Evolutionary conservation across 768 basidiomycete genomes (phyloP).

Genomic region (Dacryopinax spathularia): DNA sequence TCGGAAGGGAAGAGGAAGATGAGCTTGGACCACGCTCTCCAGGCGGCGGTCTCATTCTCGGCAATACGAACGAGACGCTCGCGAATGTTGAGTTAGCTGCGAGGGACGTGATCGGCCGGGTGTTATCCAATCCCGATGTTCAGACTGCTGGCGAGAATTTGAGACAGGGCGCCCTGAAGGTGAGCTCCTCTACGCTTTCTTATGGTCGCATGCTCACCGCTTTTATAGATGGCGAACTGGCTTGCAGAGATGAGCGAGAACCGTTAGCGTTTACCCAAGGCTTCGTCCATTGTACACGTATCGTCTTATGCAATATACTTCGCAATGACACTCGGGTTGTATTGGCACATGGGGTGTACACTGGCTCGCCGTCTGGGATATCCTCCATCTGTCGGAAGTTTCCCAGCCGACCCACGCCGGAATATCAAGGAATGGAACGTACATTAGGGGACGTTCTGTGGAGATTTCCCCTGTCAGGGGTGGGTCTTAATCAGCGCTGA

Average conservation of each 20-base stretch:
- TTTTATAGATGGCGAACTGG: background rate
- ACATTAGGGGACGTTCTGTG: too few species aligned
- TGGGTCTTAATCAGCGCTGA: background rate
- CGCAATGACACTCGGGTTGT: too few species aligned
- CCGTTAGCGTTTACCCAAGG: background rate
- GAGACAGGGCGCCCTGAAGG: slow-evolving; percentile 68
- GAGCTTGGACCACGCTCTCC: slow-evolving; percentile 24
- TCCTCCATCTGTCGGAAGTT: too few species aligned
- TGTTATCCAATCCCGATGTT: slow-evolving; percentile 75
- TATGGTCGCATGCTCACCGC: background rate
- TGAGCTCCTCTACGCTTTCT: slow-evolving; percentile 23
- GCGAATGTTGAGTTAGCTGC: slow-evolving; percentile 52
- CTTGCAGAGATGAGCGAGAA: background rate
- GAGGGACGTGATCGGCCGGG: slow-evolving; percentile 55
- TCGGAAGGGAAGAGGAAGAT: slow-evolving; percentile 66
- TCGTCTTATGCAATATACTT: background rate
- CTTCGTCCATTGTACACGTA: background rate
- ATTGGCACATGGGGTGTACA: too few species aligned
- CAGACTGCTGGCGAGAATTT: slow-evolving; percentile 73
- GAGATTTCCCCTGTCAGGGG: too few species aligned
- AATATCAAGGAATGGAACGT: too few species aligned
- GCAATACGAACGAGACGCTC: slow-evolving; percentile 33
- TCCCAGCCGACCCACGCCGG: too few species aligned
- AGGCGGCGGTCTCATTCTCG: slow-evolving; percentile 28
- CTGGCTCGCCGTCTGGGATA: too few species aligned